Evolutionary conservation across 164 flowering plant genomes (phyloP), one percentile per base, ranked within the genome.

Genomic region (Tinospora cordifolia): DNA sequence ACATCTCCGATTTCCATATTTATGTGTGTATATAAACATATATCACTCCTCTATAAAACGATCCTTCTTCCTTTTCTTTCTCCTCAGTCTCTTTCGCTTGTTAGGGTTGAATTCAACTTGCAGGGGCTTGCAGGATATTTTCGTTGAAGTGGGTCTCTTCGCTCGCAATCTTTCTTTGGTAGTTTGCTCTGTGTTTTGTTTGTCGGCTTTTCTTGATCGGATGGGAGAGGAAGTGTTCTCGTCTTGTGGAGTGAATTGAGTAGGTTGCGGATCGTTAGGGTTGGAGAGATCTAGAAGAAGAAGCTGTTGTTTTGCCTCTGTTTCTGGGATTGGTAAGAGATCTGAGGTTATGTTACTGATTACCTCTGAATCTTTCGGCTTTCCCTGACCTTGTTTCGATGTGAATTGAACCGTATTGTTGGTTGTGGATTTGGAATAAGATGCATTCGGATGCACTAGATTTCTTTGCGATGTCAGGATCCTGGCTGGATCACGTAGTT

Each of bases 241-340:
- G 12, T n/a, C n/a, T n/a, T 21, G 60, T 21, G 60, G 60, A 54
- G n/a, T 54, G 60, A n/a, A 21, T 30, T 30, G 24, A 17, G 62
- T 34, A 19, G 41, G 40, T 30, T 64, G 41, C 41, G 41, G 15
- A 15, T 64, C 11, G 22, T 19, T 64, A 9, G 41, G 14, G 17
- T 9, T 4, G 11, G 30, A 22, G 36, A 62, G 73, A 49, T 63
- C 44, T 63, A n/a, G 36, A 30, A 30, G 36, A 30, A 30, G 66
- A 47, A 30, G 3, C 27, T 6, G 44, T 17, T 62, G 22, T 47
- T 30, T 30, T 19, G n/a, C 47, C 25, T 63, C 15, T 57, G 38
- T 6, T 49, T 49, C 51, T 22, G 30, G 13, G 62, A 30, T 71
- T 39, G 69, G 74, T 71, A 51, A 71, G 74, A 65, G 74, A 71